A percentile compares a stretch with the other conserved stretches of the same genome.
Conservation (phyloP, 1,284 basidiomycete species). For the Amylostereum areolatum region DNA sequence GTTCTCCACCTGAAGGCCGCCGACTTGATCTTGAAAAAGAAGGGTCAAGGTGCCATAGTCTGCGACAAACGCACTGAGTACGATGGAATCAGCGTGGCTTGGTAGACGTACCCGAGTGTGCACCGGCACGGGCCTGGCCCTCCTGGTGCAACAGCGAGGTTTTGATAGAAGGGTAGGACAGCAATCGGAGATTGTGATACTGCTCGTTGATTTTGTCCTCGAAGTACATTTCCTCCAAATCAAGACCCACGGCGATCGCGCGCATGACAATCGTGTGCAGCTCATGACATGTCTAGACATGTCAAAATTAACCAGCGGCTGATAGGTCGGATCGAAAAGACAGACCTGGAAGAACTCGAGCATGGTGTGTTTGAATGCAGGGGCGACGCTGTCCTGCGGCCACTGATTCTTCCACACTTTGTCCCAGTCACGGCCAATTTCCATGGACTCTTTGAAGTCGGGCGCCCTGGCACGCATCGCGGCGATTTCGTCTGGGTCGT, state of each 20-base stretch:
- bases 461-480: slow-evolving; percentile 65
- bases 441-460: slow-evolving; percentile 80
- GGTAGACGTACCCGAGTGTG: slow-evolving; percentile 54
- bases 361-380: slow-evolving; percentile 67
- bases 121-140: slow-evolving; percentile 74
- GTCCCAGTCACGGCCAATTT: slow-evolving; percentile 81
- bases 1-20: slow-evolving; percentile 79
- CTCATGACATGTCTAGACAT: slow-evolving; percentile 59
- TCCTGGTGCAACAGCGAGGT: slow-evolving; percentile 50
- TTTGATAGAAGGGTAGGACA: slow-evolving; percentile 72
- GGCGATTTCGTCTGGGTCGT: slow-evolving; percentile 69
- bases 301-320: slow-evolving; percentile 1
- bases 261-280: slow-evolving; percentile 74
- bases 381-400: slow-evolving; percentile 60
- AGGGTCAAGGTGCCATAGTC: slow-evolving; percentile 84
- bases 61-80: slow-evolving; percentile 16
- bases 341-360: slow-evolving; percentile 63
- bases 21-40: slow-evolving; percentile 80
- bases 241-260: slow-evolving; percentile 74
- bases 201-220: slow-evolving; percentile 69
- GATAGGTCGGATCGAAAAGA: background rate
- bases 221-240: slow-evolving; percentile 67
- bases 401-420: slow-evolving; percentile 71
- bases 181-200: slow-evolving; percentile 69
- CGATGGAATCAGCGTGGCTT: slow-evolving; percentile 3